Evolutionary conservation across 805 yeast genomes (phyloP), one percentile per base, ranked within the genome.

Genomic region (Saccharomycopsis sp.): DNA sequence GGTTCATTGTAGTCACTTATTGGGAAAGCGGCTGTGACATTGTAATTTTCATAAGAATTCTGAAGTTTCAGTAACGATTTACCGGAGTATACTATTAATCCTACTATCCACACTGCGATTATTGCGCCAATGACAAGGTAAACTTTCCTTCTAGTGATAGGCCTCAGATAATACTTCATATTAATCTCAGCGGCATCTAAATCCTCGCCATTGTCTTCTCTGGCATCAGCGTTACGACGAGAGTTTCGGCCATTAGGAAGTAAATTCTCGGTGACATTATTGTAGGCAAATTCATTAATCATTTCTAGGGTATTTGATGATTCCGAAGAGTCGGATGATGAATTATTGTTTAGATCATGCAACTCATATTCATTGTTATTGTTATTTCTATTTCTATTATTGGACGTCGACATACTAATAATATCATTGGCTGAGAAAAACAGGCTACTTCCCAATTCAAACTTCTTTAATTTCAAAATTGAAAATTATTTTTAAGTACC

Each of bases 261-360:
- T 13, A 42, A 23, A 8, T 40, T 26, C 31, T 17, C 29, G 24
- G 44, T 35, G 22, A 33, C 44, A 39, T 49, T 49, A 22, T 42
- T 39, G 51, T 19, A 70, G 53, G 58, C 66, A 64, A 11, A 56
- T 44, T 46, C 35, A 34, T 40, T 50, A 21, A 53, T 42, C 17
- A 29, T 41, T 32, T 53, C 55, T 2, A 53, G 45, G 3, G 48
- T 43, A 21, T 43, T 38, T 6, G 52, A 46, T 35, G 47, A 43
- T n/a, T 33, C 40, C 13, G 50, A 14, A 17, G 35, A 47, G 17
- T 29, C 21, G 21, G 44, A 32, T 6, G 42, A 29, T 11, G 39
- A 38, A 8, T 14, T 26, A 13, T 28, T n/a, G 33, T 23, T 16
- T 40, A 13, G 23, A 35, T 42, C 41, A 7, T 42, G 31, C 26